These are phyloP conservation scores for Lichina pygmaea DNA, from an alignment of 495 filamentous ascomycete genomes.

Conservation along the genomic window DNA sequence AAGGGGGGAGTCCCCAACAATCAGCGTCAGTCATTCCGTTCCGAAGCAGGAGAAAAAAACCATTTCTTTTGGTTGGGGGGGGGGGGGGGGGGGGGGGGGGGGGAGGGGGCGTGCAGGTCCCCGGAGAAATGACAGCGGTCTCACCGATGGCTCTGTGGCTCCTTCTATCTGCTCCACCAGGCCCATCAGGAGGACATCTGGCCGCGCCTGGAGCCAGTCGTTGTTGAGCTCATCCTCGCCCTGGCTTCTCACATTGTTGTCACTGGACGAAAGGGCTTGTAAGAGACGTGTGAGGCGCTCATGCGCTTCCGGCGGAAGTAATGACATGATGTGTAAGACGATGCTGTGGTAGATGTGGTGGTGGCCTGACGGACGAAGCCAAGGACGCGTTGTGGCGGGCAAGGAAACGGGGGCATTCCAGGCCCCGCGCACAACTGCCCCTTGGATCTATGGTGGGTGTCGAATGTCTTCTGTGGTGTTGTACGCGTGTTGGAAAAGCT, in stretches of 20 bases:
- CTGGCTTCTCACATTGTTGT: constrained; percentile 60
- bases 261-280: constrained; percentile 60
- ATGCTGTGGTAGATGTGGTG: background rate
- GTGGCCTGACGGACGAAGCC: background rate
- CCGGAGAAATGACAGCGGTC: constrained; percentile 9
- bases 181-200: constrained; percentile 76
- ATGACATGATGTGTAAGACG: constrained; percentile 31
- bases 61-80: no score
- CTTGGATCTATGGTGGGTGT: no score
- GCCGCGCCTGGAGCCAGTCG: constrained; percentile 58
- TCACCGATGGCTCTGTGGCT: constrained; percentile 38
- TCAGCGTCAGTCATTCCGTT: background rate
- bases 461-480: no score
- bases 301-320: constrained; percentile 59
- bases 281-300: constrained; percentile 64
- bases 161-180: constrained; percentile 72
- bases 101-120: background rate
- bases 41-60: no score
- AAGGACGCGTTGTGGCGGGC: no score
- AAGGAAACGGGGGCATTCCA: no score
- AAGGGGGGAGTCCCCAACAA: background rate
- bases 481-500: no score
- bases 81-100: background rate
- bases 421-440: no score
- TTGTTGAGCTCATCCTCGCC: constrained; percentile 75